Percentiles rank a stretch among this genome's conserved stretches.
Conservation (phyloP, 768 basidiomycete species). For the Phallus indusiatus region DNA sequence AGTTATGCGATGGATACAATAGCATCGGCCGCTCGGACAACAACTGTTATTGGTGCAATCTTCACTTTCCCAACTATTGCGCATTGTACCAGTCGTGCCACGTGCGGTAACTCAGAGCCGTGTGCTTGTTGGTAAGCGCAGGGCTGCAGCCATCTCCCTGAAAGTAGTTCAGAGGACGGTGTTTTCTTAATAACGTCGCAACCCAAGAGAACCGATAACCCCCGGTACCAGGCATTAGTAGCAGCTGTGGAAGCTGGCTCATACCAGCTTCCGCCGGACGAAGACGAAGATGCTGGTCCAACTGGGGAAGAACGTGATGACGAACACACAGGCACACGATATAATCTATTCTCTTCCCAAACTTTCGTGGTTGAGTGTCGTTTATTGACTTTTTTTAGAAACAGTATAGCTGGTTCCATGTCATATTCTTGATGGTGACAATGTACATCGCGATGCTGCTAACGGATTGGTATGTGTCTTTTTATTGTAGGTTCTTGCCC, state of each 20-base stretch:
- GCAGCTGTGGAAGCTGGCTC: constrained; percentile 94
- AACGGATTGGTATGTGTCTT: constrained; percentile 91
- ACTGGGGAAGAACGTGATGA: constrained; percentile 78
- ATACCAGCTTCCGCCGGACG: constrained; percentile 92
- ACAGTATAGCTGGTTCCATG: constrained; percentile 97
- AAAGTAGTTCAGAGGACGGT: constrained; percentile 43
- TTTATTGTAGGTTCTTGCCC: too few relatives aligned
- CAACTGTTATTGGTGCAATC: constrained; percentile 80
- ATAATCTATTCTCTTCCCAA: constrained; percentile 63
- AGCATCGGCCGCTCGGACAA: constrained; percentile 66
- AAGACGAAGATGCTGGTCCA: constrained; percentile 42
- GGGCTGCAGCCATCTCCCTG: constrained; percentile 47
- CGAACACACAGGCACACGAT: constrained; percentile 87
- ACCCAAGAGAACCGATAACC: constrained; percentile 74
- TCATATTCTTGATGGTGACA: constrained; percentile 89
- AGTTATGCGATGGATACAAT: too few relatives aligned
- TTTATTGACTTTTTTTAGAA: constrained; percentile 9
- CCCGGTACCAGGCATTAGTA: constrained; percentile 86
- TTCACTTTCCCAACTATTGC: constrained; percentile 99
- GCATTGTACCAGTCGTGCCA: constrained; percentile 92
- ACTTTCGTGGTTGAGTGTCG: not conserved
- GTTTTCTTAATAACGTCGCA: constrained; percentile 72
- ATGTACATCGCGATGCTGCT: constrained; percentile 98
- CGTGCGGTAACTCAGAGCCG: constrained; percentile 93
- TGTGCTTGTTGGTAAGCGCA: constrained; percentile 70